Conservation (phyloP, 805 yeast species). For the Yamadazyma insecticola region DNA sequence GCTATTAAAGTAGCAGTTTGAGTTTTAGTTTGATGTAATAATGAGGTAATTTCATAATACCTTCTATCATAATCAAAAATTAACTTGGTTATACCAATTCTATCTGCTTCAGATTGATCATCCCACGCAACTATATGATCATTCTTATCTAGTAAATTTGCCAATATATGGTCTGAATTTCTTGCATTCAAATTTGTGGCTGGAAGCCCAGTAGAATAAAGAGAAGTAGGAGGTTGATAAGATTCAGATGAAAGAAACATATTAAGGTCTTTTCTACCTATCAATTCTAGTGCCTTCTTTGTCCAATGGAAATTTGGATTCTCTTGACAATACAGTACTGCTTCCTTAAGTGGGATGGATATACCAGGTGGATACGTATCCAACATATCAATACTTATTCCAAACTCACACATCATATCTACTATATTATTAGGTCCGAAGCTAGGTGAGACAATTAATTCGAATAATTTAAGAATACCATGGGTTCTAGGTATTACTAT, state of each 20-base stretch:
- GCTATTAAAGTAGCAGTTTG: constrained; percentile 47
- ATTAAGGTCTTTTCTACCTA: constrained; percentile 65
- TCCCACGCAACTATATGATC: constrained; percentile 61
- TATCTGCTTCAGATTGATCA: constrained; percentile 65
- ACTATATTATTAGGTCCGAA: constrained; percentile 52
- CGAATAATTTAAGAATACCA: constrained; percentile 56
- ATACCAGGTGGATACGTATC: constrained; percentile 76
- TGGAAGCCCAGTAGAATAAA: constrained; percentile 6
- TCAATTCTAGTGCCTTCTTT: constrained; percentile 44
- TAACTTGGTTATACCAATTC: constrained; percentile 60
- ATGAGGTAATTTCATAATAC: constrained; percentile 67
- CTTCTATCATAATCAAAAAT: constrained; percentile 78
- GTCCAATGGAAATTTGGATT: constrained; percentile 47
- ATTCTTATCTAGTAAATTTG: constrained; percentile 29
- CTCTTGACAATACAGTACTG: constrained; percentile 50
- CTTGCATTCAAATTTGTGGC: constrained; percentile 6
- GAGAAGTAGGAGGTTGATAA: constrained; percentile 11
- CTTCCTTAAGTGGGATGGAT: constrained; percentile 60
- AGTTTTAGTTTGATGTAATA: constrained; percentile 64
- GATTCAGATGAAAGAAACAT: constrained; percentile 17
- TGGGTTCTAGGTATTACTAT: constrained; percentile 63
- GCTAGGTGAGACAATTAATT: constrained; percentile 51
- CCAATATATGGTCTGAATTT: constrained; percentile 40
- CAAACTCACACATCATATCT: constrained; percentile 55
- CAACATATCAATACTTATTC: constrained; percentile 46